Evolutionary conservation across 352 stramenopile species (phyloP), one percentile per base, ranked within the genome.

Genomic region (Pythium volutum): DNA sequence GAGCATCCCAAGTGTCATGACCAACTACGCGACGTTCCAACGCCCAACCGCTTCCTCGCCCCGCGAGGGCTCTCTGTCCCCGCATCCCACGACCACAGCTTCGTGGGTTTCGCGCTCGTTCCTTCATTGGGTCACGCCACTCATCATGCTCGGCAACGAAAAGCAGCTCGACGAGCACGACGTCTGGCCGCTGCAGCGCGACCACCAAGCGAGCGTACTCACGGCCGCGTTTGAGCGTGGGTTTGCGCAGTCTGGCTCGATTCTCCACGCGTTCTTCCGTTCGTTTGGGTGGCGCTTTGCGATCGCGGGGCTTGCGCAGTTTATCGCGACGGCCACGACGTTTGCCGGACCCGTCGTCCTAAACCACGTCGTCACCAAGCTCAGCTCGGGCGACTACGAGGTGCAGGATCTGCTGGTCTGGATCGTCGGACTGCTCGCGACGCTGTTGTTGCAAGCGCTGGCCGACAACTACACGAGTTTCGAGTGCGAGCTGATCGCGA

Each of bases 401-500:
- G 27, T 64, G 8, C 6, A 48, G 49, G 55, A 51, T 9, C 58
- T 77, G 16, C 29, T 69, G 3, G 12, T 63, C 29, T 85, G 74
- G 74, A 64, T 89, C 14, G 23, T 39, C 8, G 31, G 66, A 2
- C 73, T 89, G 27, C 74, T 89, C 38, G 68, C 43, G 15, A 71
- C 72, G 2, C 70, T 81, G 47, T 59, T 88, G 18, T 10, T 88
- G 22, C 75, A 88, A 54, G 76, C 77, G n/a, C 51, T 89, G 10
- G 49, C 72, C 16, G 73, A 84, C 43, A 83, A 73, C 31, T 79
- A 80, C 54, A 69, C 67, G 7, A 76, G 66, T 16, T 75, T 83
- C 38, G 69, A 74, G 22, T 78, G 65, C 16, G 71, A 88, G 56
- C 27, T 79, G 2, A 75, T 88, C 38, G 75, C 76, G 18, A 75